phyloP scores from a whole-genome alignment of 148 eudicot genomes.

The Fallopia convolvulus region DNA sequence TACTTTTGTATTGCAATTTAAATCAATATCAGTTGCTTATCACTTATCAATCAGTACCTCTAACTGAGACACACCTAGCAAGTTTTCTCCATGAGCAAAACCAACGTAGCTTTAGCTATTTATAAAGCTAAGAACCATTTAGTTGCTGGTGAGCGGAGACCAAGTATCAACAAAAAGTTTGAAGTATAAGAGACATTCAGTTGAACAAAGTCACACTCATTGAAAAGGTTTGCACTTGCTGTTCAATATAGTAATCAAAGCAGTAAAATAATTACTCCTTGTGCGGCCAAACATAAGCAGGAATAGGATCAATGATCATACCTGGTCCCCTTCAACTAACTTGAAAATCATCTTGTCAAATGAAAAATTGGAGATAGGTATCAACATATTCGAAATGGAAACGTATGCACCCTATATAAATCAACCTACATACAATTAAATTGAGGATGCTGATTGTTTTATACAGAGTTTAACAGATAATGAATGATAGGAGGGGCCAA shows the following conservation, averaged over 20 bases:
- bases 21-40: not conserved
- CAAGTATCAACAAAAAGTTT: too few species aligned
- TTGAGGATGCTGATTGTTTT: not conserved
- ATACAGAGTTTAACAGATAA: not conserved
- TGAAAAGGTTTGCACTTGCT: not conserved
- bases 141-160: not conserved
- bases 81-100: not conserved
- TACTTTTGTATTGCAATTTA: not conserved
- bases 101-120: not conserved
- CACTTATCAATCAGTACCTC: not conserved
- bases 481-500: not conserved
- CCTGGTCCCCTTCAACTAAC: conserved; percentile 81
- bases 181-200: too few species aligned
- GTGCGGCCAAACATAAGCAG: not conserved
- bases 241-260: not conserved
- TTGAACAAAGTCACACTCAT: not conserved
- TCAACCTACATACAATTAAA: not conserved
- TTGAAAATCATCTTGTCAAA: conserved; percentile 12
- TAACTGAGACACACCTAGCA: not conserved
- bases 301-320: conserved; percentile 16
- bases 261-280: not conserved
- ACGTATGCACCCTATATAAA: not conserved
- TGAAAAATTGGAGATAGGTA: not conserved
- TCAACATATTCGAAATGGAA: not conserved
- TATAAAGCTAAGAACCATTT: not conserved